These are phyloP conservation scores for Vanderwaltozyma verrucispora DNA, from an alignment of 805 yeast species.

Conservation along the genomic window DNA sequence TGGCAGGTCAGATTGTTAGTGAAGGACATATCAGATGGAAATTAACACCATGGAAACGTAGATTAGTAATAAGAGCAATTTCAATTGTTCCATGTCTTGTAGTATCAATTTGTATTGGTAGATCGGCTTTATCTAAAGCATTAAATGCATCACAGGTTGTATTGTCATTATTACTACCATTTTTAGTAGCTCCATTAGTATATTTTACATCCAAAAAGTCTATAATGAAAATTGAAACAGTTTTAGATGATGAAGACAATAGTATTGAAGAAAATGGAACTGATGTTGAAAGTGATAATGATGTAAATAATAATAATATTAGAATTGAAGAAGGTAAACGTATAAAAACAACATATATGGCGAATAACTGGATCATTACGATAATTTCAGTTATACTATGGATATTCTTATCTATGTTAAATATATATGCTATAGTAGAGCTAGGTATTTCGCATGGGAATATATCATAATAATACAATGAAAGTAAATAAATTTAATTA, in stretches of 20 bases:
- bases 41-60: constrained; percentile 66
- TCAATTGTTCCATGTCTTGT: constrained; percentile 74
- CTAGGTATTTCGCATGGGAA: constrained; percentile 25
- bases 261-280: constrained; percentile 4
- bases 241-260: constrained; percentile 5
- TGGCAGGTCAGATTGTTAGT: constrained; percentile 86
- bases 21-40: constrained; percentile 87
- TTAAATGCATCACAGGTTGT: constrained; percentile 82
- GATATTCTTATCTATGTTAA: constrained; percentile 61
- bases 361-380: constrained; percentile 53
- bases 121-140: constrained; percentile 58
- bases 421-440: constrained; percentile 49
- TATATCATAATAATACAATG: constrained; percentile 4
- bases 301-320: constrained; percentile 3
- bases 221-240: constrained; percentile 52
- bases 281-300: constrained; percentile 3
- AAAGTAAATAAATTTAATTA: too few species aligned
- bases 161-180: constrained; percentile 71
- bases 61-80: constrained; percentile 66
- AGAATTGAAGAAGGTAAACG: neutral
- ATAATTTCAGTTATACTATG: constrained; percentile 47
- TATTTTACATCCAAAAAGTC: constrained; percentile 64
- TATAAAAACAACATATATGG: constrained; percentile 37
- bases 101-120: constrained; percentile 63
- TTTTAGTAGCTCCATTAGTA: constrained; percentile 74